Evolutionary conservation across 1,284 basidiomycete genomes (phyloP).

Genomic region (Sanguinoderma infundibulare): DNA sequence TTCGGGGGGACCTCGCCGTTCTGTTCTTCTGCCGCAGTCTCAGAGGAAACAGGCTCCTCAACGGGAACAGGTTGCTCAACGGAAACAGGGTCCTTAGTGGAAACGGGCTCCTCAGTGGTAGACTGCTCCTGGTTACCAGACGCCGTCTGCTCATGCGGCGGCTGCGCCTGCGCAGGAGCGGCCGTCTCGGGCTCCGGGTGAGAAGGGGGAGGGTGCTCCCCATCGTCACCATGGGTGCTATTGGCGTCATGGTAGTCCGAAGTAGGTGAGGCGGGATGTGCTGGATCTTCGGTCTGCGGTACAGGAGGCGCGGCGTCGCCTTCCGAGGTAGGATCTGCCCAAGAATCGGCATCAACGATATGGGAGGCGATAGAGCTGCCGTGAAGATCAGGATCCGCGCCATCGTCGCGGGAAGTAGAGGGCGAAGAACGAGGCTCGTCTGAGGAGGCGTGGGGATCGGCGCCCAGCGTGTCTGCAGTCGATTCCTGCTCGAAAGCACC

Average conservation of each 20-base stretch:
- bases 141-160: neutral
- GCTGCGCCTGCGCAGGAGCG: neutral
- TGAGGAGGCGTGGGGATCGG: neutral
- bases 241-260: constrained; percentile 2
- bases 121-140: neutral
- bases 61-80: neutral
- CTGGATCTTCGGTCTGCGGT: neutral
- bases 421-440: neutral
- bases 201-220: neutral
- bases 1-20: neutral
- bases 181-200: neutral
- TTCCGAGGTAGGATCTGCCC: neutral
- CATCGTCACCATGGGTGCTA: neutral
- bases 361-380: neutral
- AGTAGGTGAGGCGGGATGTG: neutral
- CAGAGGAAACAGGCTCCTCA: neutral
- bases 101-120: neutral
- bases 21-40: neutral
- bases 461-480: neutral
- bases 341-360: neutral
- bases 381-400: neutral
- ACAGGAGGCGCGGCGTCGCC: neutral
- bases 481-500: constrained; percentile 1
- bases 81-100: neutral
- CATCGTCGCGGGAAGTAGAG: neutral